phyloP scores from a whole-genome alignment of 2,329 filamentous ascomycete species.

The Hansfordia pulvinata region DNA sequence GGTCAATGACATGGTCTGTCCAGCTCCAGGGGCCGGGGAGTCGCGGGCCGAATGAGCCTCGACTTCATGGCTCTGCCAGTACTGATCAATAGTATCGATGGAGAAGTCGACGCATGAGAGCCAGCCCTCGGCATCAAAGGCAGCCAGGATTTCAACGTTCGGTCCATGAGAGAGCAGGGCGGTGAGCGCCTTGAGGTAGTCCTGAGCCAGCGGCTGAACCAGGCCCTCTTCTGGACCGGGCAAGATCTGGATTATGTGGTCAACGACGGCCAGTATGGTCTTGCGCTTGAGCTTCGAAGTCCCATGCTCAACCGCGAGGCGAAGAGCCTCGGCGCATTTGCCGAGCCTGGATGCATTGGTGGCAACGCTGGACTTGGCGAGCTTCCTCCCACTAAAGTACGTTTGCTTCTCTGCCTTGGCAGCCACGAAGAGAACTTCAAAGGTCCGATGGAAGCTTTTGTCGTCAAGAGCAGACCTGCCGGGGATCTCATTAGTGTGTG shows the following conservation, averaged over 20 bases:
- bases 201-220: constrained; percentile 55
- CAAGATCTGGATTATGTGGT: constrained; percentile 69
- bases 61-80: constrained; percentile 26
- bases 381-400: constrained; percentile 40
- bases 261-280: constrained; percentile 64
- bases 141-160: constrained; percentile 67
- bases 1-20: constrained; percentile 12
- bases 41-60: constrained; percentile 22
- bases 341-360: constrained; percentile 43
- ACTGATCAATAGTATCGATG: constrained; percentile 42
- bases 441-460: constrained; percentile 68
- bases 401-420: constrained; percentile 52
- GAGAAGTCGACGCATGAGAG: constrained; percentile 57
- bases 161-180: constrained; percentile 58
- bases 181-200: constrained; percentile 67
- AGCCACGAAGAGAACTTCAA: constrained; percentile 66
- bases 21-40: constrained; percentile 31
- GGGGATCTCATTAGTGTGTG: not conserved
- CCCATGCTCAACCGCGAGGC: constrained; percentile 57
- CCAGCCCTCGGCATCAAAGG: constrained; percentile 48
- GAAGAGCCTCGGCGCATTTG: constrained; percentile 57
- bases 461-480: constrained; percentile 41
- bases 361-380: constrained; percentile 30
- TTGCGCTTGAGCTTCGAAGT: constrained; percentile 56
- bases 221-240: constrained; percentile 46